Percentiles rank a stretch among this genome's conserved stretches.
Conservation (phyloP, 1,139 yeast species). For the Pichia terricola region DNA sequence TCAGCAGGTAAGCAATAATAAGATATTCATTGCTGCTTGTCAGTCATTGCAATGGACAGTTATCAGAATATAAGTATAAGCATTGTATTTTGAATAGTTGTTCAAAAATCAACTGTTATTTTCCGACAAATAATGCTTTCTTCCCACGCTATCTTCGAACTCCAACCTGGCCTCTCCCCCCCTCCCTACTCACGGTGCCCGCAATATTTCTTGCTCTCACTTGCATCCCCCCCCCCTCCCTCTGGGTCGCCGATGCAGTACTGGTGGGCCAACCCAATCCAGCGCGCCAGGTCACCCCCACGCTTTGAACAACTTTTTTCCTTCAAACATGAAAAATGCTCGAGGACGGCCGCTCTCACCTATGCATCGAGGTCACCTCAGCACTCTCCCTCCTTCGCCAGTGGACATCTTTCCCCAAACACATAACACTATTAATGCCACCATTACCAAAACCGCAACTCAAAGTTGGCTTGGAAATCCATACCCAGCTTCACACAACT, state of each 20-base stretch:
- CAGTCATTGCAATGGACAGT: neutral
- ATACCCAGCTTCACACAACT: constrained; percentile 72
- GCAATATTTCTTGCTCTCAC: neutral
- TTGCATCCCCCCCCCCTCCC: neutral
- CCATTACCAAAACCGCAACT: constrained; percentile 25
- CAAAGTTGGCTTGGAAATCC: constrained; percentile 88
- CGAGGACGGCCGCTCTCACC: too few species aligned
- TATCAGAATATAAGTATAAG: too few species aligned
- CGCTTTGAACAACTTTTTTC: too few species aligned
- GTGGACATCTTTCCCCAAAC: too few species aligned
- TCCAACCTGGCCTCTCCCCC: neutral
- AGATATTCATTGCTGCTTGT: neutral
- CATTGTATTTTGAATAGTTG: too few species aligned
- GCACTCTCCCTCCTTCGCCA: neutral
- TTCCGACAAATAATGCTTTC: neutral
- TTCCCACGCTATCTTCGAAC: neutral
- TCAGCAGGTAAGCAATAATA: too few species aligned
- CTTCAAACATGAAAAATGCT: too few species aligned
- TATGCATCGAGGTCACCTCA: neutral
- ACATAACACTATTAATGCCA: too few species aligned
- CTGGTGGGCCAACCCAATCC: neutral
- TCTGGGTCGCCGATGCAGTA: neutral
- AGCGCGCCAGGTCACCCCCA: too few species aligned
- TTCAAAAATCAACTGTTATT: too few species aligned
- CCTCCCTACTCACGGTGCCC: neutral